Conservation (phyloP, 2,329 filamentous ascomycete species). For the Kalaharituber pfeilii region DNA sequence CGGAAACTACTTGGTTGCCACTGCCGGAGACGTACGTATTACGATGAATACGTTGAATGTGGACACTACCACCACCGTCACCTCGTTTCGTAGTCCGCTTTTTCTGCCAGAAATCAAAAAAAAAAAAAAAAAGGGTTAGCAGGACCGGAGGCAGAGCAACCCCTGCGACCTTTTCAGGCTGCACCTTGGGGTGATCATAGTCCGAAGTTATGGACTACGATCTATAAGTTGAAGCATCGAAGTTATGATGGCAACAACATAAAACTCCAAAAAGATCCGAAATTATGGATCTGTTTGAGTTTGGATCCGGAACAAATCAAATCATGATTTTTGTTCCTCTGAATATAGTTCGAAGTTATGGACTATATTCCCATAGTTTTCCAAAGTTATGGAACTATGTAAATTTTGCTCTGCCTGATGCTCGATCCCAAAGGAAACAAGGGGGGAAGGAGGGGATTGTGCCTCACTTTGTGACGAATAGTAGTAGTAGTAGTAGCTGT, state of each 20-base stretch:
- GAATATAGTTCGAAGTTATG: no score
- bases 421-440: no score
- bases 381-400: no score
- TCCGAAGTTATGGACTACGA: not conserved
- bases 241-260: not conserved
- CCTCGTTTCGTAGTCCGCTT: not conserved
- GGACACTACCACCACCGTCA: not conserved
- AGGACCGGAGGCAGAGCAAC: not conserved
- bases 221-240: not conserved
- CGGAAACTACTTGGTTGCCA: not conserved
- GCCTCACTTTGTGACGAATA: not conserved
- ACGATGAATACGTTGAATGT: not conserved
- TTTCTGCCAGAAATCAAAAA: not conserved
- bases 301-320: no score
- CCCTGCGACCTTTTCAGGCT: not conserved
- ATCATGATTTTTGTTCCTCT: no score
- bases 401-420: no score
- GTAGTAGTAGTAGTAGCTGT: not conserved
- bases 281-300: no score
- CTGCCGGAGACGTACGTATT: not conserved
- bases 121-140: no score
- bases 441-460: no score
- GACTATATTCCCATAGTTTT: no score
- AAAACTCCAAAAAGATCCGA: not conserved
- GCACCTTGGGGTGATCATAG: no score